Percentiles rank a stretch among this genome's conserved stretches.
phyloP scores from a whole-genome alignment of 352 stramenopile genomes.

The Phytopythium oedochilum region DNA sequence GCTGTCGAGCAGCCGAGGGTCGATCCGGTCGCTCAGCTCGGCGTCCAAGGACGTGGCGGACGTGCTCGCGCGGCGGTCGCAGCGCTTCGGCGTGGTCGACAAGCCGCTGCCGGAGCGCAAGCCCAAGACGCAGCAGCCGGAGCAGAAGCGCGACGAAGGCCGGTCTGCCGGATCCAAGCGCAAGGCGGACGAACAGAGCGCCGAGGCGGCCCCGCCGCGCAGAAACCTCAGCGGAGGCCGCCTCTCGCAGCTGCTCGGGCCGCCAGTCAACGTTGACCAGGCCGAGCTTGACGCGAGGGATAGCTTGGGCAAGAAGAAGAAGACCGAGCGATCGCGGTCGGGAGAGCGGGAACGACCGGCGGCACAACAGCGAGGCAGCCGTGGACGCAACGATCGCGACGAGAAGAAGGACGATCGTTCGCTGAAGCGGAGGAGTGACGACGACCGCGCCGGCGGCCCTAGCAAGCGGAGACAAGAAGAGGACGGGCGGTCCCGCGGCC shows the following conservation, averaged over 20 bases:
- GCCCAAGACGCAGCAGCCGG: constrained; percentile 16
- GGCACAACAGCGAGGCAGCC: constrained; percentile 17
- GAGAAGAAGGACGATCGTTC: constrained; percentile 13
- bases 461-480: constrained; percentile 20
- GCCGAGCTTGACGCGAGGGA: constrained; percentile 69
- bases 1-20: constrained; percentile 30
- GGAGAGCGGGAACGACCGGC: constrained; percentile 16
- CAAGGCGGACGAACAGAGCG: constrained; percentile 15
- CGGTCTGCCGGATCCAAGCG: constrained; percentile 17
- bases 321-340: constrained; percentile 11
- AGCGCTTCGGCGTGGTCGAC: constrained; percentile 64
- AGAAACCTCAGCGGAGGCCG: constrained; percentile 18
- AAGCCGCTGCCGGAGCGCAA: constrained; percentile 16
- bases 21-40: constrained; percentile 48
- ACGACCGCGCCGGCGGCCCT: constrained; percentile 12
- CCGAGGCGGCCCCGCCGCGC: neutral
- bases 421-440: constrained; percentile 2
- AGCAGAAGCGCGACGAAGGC: constrained; percentile 18
- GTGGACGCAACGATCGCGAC: constrained; percentile 10
- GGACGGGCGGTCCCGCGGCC: constrained; percentile 3
- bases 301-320: constrained; percentile 61
- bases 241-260: constrained; percentile 49
- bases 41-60: constrained; percentile 39
- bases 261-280: constrained; percentile 75
- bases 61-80: constrained; percentile 63